Evolutionary conservation across 192 early-diverging fungal species (phyloP).

Genomic region (Podila clonocystis): DNA sequence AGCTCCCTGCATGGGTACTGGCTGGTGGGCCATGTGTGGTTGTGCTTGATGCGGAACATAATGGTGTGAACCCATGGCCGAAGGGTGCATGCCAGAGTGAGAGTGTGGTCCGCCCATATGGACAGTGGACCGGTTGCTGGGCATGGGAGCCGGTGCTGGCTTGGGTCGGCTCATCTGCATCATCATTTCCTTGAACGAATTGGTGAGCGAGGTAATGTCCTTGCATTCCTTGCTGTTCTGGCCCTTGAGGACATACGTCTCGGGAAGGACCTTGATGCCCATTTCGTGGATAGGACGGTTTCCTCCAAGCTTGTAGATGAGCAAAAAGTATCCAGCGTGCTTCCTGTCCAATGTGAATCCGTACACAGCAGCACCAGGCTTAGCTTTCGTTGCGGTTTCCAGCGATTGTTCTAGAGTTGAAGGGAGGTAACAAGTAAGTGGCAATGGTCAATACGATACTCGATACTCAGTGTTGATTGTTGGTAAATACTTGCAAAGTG

Average conservation of each 20-base stretch:
- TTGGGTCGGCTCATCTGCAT: conserved; percentile 31
- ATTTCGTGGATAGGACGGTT: conserved; percentile 70
- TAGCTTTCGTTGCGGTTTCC: conserved; percentile 56
- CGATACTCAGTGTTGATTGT: neutral
- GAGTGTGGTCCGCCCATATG: conserved; percentile 16
- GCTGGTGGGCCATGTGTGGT: conserved; percentile 19
- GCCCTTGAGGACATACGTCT: conserved; percentile 78
- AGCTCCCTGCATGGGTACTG: conserved; percentile 34
- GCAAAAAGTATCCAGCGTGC: conserved; percentile 75
- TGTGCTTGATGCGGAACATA: conserved; percentile 37
- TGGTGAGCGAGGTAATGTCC: conserved; percentile 80
- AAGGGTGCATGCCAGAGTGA: conserved; percentile 7
- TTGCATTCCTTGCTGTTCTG: conserved; percentile 74
- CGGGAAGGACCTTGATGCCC: conserved; percentile 80
- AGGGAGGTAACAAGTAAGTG: too few relatives aligned
- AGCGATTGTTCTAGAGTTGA: conserved; percentile 48
- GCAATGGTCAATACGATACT: too few relatives aligned
- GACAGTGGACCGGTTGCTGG: conserved; percentile 24
- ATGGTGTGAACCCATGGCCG: conserved; percentile 23
- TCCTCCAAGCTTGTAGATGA: conserved; percentile 84
- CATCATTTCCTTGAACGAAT: conserved; percentile 68
- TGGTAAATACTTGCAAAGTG: neutral
- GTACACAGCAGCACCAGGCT: conserved; percentile 82
- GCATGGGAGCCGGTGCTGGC: conserved; percentile 11
- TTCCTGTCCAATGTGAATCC: conserved; percentile 77